Base-by-base conservation (phyloP, 2,329 filamentous ascomycete species). In the Zymoseptoria passerinii region DNA sequence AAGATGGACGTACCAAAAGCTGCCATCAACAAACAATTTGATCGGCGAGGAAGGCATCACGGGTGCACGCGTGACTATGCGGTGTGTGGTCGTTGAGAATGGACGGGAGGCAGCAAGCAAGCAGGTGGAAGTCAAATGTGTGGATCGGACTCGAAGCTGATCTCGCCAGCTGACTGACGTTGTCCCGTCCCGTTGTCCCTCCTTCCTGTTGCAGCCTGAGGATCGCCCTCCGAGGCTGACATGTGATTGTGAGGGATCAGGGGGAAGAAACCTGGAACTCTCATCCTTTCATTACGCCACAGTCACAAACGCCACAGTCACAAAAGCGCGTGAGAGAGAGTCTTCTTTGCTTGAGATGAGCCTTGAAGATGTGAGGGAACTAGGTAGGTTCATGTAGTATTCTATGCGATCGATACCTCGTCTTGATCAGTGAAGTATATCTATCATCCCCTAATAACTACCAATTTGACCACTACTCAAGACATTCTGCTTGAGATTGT, bases 1-100 rank as follows among this genome's bases (percentile, higher is more conserved):
- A 6, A 50, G 20, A 48, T 9, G 48, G 19, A 63, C 61, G 58
- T 60, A 64, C 62, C 62, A 58, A 64, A 62, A 53, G 62, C 62
- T 60, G 62, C 62, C 62, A 64, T 64, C 54, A 59, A 64, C 35
- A 44, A 44, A 44, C 35, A 44, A 44, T 44, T 13, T 44, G 35
- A 44, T 44, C 35, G 35, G 13, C 35, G 35, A 44, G 35, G 35
- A 44, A 44, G 35, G 35, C 35, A 44, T 44, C 35, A 44, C 35
- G 35, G 35, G 35, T 44, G 35, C 35, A 44, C 35, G 35, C 16
- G 35, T 44, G 35, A 44, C 35, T 44, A 6, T 44, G 35, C 6
- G 35, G 7, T 44, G 35, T 44, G 35, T 44, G 16, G 35, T 44
- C 35, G 13, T n/a, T 16, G 35, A n/a, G 35, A 3, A 29, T 3